These are phyloP conservation scores for Alternaria sp. DNA, from an alignment of 2,329 filamentous ascomycete species.

Conservation along the genomic window DNA sequence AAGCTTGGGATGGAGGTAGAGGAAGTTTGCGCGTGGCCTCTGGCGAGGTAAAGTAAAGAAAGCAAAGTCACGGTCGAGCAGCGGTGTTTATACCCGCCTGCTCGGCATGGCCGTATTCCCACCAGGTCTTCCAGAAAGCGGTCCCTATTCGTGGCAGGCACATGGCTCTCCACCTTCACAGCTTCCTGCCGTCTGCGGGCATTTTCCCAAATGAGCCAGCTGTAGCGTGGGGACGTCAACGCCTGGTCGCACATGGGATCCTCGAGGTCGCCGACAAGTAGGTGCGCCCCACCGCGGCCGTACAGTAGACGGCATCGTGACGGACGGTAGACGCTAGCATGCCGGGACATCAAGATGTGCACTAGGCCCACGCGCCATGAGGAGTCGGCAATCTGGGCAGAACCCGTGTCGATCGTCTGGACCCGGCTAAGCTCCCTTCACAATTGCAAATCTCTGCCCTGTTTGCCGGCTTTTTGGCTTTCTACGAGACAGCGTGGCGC, in stretches of 20 bases:
- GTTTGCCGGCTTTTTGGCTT: neutral
- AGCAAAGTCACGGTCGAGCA: neutral
- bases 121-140: neutral
- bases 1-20: neutral
- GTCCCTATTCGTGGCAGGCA: constrained; percentile 5
- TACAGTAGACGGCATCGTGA: neutral
- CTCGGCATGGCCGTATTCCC: neutral
- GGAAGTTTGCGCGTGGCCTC: neutral
- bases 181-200: constrained; percentile 3
- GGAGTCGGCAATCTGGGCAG: constrained; percentile 29
- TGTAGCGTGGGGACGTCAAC: constrained; percentile 16
- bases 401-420: constrained; percentile 25
- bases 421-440: constrained; percentile 11
- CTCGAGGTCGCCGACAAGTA: constrained; percentile 25
- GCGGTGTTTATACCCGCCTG: neutral
- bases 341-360: constrained; percentile 3
- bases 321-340: neutral
- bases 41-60: neutral
- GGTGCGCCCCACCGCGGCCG: constrained; percentile 8
- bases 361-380: constrained; percentile 8
- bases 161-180: constrained; percentile 7
- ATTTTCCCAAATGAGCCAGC: constrained; percentile 10
- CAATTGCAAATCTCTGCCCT: constrained; percentile 17
- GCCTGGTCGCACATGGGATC: constrained; percentile 25
- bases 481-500: neutral